Percentiles rank a stretch among this genome's conserved stretches.
Evolutionary conservation across 2,329 filamentous ascomycete genomes (phyloP).

Genomic region (Trematosphaeria pertusa): DNA sequence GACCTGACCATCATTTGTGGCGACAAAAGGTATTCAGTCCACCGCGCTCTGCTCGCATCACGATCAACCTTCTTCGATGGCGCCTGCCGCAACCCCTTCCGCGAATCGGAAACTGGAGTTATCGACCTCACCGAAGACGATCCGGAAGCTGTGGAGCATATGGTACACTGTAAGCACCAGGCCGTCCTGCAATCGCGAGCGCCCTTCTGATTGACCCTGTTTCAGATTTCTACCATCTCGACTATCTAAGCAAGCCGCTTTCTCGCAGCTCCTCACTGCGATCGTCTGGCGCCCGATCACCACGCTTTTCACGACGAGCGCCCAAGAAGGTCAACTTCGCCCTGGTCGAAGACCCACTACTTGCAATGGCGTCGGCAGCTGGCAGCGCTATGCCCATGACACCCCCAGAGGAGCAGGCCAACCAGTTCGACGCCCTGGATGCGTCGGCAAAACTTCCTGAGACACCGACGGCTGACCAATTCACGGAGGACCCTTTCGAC

Average conservation of each 20-base stretch:
- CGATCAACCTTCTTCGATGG: slow-evolving; percentile 56
- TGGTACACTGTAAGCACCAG: slow-evolving; percentile 48
- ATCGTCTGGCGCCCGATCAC: slow-evolving; percentile 29
- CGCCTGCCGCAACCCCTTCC: slow-evolving; percentile 47
- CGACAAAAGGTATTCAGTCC: slow-evolving; percentile 54
- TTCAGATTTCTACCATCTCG: slow-evolving; percentile 51
- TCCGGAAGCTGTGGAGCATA: slow-evolving; percentile 49
- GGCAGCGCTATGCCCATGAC: slow-evolving; percentile 31
- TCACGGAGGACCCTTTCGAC: slow-evolving; percentile 41
- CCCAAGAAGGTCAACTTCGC: slow-evolving; percentile 40
- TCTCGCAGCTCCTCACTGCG: slow-evolving; percentile 40
- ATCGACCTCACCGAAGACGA: slow-evolving; percentile 51
- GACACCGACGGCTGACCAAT: slow-evolving; percentile 42
- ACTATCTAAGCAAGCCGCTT: slow-evolving; percentile 45
- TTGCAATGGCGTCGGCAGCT: slow-evolving; percentile 40
- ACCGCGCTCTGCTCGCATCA: slow-evolving; percentile 57
- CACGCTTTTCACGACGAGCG: slow-evolving; percentile 19
- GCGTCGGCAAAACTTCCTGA: slow-evolving; percentile 38
- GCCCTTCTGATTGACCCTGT: slow-evolving; percentile 25
- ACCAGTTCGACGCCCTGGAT: slow-evolving; percentile 29
- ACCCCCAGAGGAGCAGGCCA: slow-evolving; percentile 32
- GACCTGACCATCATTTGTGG: slow-evolving; percentile 58
- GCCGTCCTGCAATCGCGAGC: slow-evolving; percentile 2
- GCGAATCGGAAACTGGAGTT: slow-evolving; percentile 44
- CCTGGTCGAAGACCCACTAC: slow-evolving; percentile 47